Base-by-base conservation (phyloP, 139 green algal species). In the Ettlia oleoabundans region DNA sequence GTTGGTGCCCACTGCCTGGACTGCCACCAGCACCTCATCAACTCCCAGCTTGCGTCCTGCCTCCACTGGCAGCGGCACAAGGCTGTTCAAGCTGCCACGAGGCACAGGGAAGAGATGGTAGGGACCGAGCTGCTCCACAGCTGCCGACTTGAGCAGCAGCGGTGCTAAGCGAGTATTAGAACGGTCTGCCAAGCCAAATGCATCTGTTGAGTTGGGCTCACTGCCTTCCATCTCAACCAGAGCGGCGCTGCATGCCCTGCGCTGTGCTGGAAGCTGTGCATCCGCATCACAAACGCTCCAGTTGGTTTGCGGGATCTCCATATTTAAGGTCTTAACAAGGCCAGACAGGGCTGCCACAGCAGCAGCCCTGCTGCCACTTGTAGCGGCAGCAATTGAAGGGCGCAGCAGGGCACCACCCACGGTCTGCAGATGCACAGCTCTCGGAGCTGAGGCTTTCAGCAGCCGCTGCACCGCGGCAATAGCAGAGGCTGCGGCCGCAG, bases 1-100 rank as follows among this genome's bases (percentile, higher is more conserved):
- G 80, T 93, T 93, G 43, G 93, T 58, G 30, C 90, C 90, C 55
- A 94, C 84, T 24, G 85, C 83, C 53, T 69, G 82, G 24, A 94
- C 90, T 3, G 66, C 79, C 62, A 94, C 55, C 33, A 77, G 63
- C 28, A 91, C 41, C 75, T 81, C 70, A 37, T 58, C 73, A 32
- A 58, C 22, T 33, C 52, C 74, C 62, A 38, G 55, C 28, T 64
- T 30, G 35, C 30, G 4, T 52, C 21, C 33, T 2, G 63, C 19
- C 21, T 77, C 73, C 38, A 92, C 82, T 37, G 85, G 78, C 55
- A 79, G 40, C 4, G 91, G 83, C 18, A 86, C 76, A 32, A 96
- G 84, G 87, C 84, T 89, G 79, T 47, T 70, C 35, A 95, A 73
- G 19, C 87, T 87, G 22, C 92, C 92, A 33, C 92, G 83, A 3